A percentile compares a stretch with the other conserved stretches of the same genome.
phyloP scores from a whole-genome alignment of 2,329 filamentous ascomycete genomes.

The Chaetothyriales sp. region DNA sequence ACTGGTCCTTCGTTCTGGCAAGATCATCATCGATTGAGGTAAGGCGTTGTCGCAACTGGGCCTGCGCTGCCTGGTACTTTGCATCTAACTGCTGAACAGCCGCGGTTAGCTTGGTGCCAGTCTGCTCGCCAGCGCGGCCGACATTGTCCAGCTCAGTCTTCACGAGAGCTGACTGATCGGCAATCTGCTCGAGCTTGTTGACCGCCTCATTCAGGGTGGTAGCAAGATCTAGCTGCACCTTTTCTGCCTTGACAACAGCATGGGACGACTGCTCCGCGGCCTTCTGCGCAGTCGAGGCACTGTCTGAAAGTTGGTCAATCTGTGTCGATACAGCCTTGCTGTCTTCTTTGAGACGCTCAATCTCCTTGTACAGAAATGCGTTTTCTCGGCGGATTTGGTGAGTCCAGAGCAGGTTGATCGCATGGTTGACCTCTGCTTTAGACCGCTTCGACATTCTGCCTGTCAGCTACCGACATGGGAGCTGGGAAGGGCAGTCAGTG shows the following conservation, averaged over 20 bases:
- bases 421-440: slow-evolving; percentile 7
- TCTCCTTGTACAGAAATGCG: slow-evolving; percentile 9
- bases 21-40: background rate
- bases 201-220: background rate
- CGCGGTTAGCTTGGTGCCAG: background rate
- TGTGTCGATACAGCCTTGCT: background rate
- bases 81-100: background rate
- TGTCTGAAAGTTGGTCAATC: background rate
- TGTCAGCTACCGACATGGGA: background rate
- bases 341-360: slow-evolving; percentile 1
- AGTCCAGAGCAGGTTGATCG: slow-evolving; percentile 11
- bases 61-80: background rate
- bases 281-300: background rate
- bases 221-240: background rate
- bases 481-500: background rate
- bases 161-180: background rate
- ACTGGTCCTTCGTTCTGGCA: background rate
- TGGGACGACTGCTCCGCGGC: background rate
- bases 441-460: background rate
- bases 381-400: slow-evolving; percentile 16
- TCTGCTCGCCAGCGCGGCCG: background rate
- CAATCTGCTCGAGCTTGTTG: background rate
- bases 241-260: background rate
- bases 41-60: background rate
- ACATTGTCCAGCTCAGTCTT: background rate